phyloP scores from a whole-genome alignment of 2,329 filamentous ascomycete genomes.

The Pseudofabraea citricarpa region DNA sequence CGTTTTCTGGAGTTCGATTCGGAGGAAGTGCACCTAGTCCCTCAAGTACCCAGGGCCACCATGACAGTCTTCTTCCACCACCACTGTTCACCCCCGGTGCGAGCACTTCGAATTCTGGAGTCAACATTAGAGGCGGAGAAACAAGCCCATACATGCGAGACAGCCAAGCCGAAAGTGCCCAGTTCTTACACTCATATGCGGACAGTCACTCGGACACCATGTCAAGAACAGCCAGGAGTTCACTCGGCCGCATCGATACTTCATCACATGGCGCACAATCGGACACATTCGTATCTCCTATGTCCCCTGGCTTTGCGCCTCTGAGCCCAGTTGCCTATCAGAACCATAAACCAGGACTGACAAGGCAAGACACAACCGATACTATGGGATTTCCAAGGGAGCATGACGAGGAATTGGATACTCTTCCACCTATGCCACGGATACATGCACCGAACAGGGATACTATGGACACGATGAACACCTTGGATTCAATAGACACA shows the following conservation, averaged over 20 bases:
- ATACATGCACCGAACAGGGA: neutral
- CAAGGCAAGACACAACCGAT: neutral
- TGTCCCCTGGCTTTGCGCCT: neutral
- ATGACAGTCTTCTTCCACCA: conserved; percentile 4
- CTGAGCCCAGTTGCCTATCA: neutral
- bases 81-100: conserved; percentile 1
- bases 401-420: neutral
- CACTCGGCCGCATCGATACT: conserved; percentile 2
- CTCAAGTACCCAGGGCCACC: conserved; percentile 3
- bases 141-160: conserved; percentile 7
- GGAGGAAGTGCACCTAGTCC: neutral
- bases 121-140: conserved; percentile 9
- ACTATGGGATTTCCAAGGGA: conserved; percentile 1
- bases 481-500: conserved; percentile 12
- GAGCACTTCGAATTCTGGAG: conserved; percentile 2
- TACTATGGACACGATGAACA: conserved; percentile 18
- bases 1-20: conserved; percentile 17
- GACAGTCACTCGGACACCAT: conserved; percentile 4
- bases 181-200: conserved; percentile 9
- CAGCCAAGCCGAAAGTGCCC: conserved; percentile 5
- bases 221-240: neutral
- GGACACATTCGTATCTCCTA: conserved; percentile 5
- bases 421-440: neutral
- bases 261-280: neutral
- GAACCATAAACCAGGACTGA: neutral